Conservation (phyloP, 495 filamentous ascomycete species). For the Penicillium herquei region DNA sequence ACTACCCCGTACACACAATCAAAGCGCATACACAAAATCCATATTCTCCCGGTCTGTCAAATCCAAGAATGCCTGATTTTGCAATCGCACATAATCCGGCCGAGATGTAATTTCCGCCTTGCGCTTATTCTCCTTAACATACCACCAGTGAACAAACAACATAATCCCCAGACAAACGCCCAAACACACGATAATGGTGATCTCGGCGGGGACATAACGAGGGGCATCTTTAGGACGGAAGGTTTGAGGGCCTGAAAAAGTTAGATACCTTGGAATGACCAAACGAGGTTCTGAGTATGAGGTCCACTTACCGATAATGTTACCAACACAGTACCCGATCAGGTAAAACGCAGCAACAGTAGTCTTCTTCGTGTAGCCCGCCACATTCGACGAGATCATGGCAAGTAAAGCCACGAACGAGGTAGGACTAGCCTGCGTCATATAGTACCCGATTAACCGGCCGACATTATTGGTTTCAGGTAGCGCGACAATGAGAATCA, state of each 20-base stretch:
- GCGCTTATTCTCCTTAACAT: conserved; percentile 56
- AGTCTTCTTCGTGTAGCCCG: conserved; percentile 75
- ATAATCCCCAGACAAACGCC: conserved; percentile 53
- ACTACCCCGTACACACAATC: not conserved
- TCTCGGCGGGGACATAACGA: conserved; percentile 65
- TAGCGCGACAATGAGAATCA: conserved; percentile 65
- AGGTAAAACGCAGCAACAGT: conserved; percentile 69
- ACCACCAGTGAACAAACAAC: conserved; percentile 63
- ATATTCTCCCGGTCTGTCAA: conserved; percentile 8
- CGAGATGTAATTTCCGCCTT: conserved; percentile 53
- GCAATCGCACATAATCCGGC: conserved; percentile 61
- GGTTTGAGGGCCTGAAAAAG: conserved; percentile 48
- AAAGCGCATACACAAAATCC: conserved; percentile 1
- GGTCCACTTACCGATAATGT: conserved; percentile 41
- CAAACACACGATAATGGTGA: conserved; percentile 57
- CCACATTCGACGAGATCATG: conserved; percentile 63
- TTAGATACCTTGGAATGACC: not conserved
- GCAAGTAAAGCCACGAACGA: conserved; percentile 45
- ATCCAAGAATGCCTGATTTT: conserved; percentile 53
- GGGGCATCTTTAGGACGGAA: conserved; percentile 58
- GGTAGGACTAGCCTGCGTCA: conserved; percentile 58
- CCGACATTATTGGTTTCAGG: conserved; percentile 58
- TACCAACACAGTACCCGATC: conserved; percentile 59
- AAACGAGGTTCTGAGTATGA: no score
- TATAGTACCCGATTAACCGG: conserved; percentile 62